Base-by-base conservation (phyloP, 2,329 filamentous ascomycete genomes). In the Clarireedia monteithiana region DNA sequence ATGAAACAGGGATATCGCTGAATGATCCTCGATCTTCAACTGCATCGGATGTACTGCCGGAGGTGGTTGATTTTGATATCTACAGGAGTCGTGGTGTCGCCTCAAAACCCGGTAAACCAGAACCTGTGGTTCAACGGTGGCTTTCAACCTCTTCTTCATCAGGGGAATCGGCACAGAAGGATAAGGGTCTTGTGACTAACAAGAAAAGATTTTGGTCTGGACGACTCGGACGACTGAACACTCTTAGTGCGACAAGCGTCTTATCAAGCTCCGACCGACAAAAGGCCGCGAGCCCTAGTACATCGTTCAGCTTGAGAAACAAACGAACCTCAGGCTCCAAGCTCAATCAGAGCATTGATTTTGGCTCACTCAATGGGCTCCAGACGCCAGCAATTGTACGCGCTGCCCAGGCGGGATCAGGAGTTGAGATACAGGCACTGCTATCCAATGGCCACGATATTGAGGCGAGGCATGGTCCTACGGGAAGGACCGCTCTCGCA, bases 91-190 rank as follows among this genome's bases (percentile, higher is more conserved):
- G 46, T 20, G 49, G 46, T 27, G 4, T 55, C n/a, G 15, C 46
- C 6, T 36, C 46, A 1, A 4, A 55, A 39, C 34, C 17, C 24
- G 30, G 17, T 46, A 55, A 44, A 15, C 49, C 46, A 55, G 38
- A 55, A 24, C 36, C 52, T 50, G 26, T 24, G 9, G 36, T 44
- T 17, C 39, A 55, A 34, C 17, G 52, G 14, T 50, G 46, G 38
- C 14, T 55, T 20, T 42, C 45, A 6, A 38, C 26, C 2, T 54
- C 45, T 10, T 47, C 50, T 48, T 30, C 53, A 40, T 53, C 58
- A 4, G 52, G 38, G 24, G 26, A 50, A 23, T 55, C 45, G 9
- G 42, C 20, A 17, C 24, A 34, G 14, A 30, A 55, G 9, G 36
- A 36, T 42, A 55, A 10, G 34, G 17, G 4, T 4, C 7, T 12